Conservation (phyloP, 257 asterid genomes). For the Salvia rosmarinus region DNA sequence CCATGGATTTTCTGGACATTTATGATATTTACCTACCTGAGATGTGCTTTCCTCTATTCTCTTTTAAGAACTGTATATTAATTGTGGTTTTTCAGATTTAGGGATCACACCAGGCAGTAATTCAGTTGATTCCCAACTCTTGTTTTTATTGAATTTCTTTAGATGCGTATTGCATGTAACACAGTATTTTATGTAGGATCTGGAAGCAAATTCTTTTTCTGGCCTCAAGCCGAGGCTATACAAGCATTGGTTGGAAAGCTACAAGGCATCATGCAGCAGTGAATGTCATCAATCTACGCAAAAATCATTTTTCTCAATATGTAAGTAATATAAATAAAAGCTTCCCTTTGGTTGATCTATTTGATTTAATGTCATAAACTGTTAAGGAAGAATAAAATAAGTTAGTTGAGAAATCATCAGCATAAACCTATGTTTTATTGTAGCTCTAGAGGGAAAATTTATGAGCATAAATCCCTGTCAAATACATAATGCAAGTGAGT, state of each 20-base stretch:
- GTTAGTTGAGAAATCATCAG: neutral
- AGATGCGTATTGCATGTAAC: constrained; percentile 23
- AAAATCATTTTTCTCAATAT: constrained; percentile 68
- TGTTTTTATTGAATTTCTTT: neutral
- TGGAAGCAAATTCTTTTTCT: constrained; percentile 42
- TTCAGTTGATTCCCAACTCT: neutral
- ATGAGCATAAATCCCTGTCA: neutral
- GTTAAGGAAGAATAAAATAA: neutral
- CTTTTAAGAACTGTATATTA: neutral
- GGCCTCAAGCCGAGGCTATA: constrained; percentile 70
- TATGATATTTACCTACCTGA: neutral
- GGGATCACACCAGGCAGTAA: constrained; percentile 17
- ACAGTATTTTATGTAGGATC: constrained; percentile 50
- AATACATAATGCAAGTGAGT: neutral
- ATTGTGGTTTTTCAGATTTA: neutral
- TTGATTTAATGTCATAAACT: neutral
- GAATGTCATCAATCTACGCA: constrained; percentile 70
- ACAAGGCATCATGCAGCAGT: constrained; percentile 57
- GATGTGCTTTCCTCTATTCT: neutral
- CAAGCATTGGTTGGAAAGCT: constrained; percentile 77
- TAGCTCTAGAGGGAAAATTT: neutral
- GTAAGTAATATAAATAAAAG: constrained; percentile 52
- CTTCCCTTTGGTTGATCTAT: constrained; percentile 17
- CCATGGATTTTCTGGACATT: constrained; percentile 2
- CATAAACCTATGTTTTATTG: neutral